phyloP scores from a whole-genome alignment of 176 grass and related monocot species.

The Cenchrus purpureus region DNA sequence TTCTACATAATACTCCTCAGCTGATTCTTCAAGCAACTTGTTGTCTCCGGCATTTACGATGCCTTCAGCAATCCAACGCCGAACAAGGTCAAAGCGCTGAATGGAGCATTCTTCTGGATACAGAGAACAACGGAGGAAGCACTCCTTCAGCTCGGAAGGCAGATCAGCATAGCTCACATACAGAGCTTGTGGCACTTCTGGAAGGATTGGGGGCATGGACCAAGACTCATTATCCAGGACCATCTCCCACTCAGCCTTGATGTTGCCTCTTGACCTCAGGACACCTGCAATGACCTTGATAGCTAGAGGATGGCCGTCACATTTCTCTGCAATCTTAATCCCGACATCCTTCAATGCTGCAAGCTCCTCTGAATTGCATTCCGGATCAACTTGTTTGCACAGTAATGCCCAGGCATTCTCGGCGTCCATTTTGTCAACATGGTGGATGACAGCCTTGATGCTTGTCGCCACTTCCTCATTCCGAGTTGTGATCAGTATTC shows the following conservation, averaged over 20 bases:
- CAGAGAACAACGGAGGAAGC: conserved; percentile 75
- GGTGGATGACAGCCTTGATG: conserved; percentile 65
- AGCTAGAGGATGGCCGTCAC: conserved; percentile 71
- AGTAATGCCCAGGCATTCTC: conserved; percentile 63
- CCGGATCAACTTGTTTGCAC: conserved; percentile 43
- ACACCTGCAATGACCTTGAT: conserved; percentile 72
- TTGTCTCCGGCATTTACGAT: conserved; percentile 44
- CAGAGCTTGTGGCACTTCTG: conserved; percentile 61
- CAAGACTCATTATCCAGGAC: conserved; percentile 61
- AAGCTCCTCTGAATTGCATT: conserved; percentile 42
- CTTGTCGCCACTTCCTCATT: conserved; percentile 45
- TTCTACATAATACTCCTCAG: conserved; percentile 69
- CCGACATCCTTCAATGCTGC: conserved; percentile 55
- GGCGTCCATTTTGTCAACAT: conserved; percentile 50
- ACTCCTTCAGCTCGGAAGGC: conserved; percentile 73
- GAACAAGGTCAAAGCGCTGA: conserved; percentile 54
- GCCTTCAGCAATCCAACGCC: conserved; percentile 80
- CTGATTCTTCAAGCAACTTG: conserved; percentile 61
- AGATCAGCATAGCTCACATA: conserved; percentile 78
- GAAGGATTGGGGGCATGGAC: conserved; percentile 51
- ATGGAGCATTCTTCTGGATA: conserved; percentile 70
- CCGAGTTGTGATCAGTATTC: conserved; percentile 61
- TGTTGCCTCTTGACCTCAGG: conserved; percentile 55
- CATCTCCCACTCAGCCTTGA: conserved; percentile 59
- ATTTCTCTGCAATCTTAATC: conserved; percentile 66